These are phyloP conservation scores for Alloteropsis semialata DNA, from an alignment of 176 grass and related monocot genomes.

Conservation along the genomic window DNA sequence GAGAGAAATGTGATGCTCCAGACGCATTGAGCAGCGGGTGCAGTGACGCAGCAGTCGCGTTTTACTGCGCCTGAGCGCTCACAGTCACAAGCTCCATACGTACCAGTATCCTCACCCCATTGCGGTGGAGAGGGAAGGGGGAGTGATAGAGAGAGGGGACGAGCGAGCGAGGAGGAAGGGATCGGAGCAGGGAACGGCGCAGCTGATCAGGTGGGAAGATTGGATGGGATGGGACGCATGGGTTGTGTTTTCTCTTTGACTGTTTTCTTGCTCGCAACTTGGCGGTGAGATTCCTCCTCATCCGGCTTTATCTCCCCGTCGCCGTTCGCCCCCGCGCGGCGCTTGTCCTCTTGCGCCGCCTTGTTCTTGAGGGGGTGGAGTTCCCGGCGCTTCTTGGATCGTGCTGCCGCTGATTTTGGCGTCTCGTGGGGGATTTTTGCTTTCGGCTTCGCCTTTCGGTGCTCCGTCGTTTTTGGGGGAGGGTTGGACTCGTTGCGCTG, in stretches of 20 bases:
- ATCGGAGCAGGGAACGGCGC: slow-evolving; percentile 2
- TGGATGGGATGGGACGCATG: slow-evolving; percentile 24
- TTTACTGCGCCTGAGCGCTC: slow-evolving; percentile 47
- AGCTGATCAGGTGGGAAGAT: slow-evolving; percentile 1
- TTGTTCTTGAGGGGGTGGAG: slow-evolving; percentile 14
- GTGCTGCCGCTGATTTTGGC: background rate
- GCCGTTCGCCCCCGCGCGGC: background rate
- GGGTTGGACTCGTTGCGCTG: background rate
- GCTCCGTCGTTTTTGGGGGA: background rate
- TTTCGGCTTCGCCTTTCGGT: background rate
- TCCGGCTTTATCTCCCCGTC: background rate
- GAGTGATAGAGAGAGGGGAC: background rate
- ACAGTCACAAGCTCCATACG: background rate
- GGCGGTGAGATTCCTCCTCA: slow-evolving; percentile 26
- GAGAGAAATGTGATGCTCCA: background rate
- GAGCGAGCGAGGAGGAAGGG: background rate
- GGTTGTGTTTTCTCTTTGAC: background rate
- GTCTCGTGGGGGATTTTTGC: background rate
- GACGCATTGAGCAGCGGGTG: slow-evolving; percentile 7
- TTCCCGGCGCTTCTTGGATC: slow-evolving; percentile 16
- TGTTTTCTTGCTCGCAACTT: slow-evolving; percentile 25
- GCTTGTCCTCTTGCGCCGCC: slow-evolving; percentile 32
- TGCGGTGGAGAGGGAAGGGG: background rate
- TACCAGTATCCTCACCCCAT: background rate
- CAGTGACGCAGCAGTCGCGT: slow-evolving; percentile 14